phyloP scores from a whole-genome alignment of 495 filamentous ascomycete species.

The Hypoxylon fuscum region DNA sequence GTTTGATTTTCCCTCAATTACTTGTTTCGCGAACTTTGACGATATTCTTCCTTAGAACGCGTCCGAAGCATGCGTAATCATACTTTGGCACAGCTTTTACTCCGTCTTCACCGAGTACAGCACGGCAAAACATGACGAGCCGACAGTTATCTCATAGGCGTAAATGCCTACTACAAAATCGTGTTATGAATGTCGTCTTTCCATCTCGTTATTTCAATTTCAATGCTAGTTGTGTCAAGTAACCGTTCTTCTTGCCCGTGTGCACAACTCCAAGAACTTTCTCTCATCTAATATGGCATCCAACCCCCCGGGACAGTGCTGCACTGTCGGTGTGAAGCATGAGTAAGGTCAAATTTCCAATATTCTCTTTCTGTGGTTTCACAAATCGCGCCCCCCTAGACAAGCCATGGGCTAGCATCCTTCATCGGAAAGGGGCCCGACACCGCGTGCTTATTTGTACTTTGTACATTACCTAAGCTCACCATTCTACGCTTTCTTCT shows the following conservation, averaged over 20 bases:
- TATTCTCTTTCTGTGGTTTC: background rate
- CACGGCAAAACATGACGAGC: background rate
- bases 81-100: background rate
- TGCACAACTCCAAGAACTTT: background rate
- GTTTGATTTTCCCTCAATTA: background rate
- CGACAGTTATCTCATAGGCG: background rate
- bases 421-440: too few relatives aligned
- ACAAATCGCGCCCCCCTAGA: too few relatives aligned
- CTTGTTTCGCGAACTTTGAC: too few relatives aligned
- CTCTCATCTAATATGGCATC: conserved; percentile 58
- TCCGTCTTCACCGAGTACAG: background rate
- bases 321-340: conserved; percentile 58
- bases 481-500: background rate
- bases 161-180: background rate
- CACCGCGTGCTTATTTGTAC: too few relatives aligned
- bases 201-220: background rate
- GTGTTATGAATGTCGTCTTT: background rate
- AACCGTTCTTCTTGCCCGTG: background rate
- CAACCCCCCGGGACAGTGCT: conserved; percentile 63
- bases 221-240: background rate
- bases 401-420: too few relatives aligned
- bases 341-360: conserved; percentile 38
- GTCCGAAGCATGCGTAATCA: background rate
- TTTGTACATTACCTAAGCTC: too few relatives aligned
- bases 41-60: background rate